phyloP scores from a whole-genome alignment of 331 rosid species.

The Rosa hybrid region DNA sequence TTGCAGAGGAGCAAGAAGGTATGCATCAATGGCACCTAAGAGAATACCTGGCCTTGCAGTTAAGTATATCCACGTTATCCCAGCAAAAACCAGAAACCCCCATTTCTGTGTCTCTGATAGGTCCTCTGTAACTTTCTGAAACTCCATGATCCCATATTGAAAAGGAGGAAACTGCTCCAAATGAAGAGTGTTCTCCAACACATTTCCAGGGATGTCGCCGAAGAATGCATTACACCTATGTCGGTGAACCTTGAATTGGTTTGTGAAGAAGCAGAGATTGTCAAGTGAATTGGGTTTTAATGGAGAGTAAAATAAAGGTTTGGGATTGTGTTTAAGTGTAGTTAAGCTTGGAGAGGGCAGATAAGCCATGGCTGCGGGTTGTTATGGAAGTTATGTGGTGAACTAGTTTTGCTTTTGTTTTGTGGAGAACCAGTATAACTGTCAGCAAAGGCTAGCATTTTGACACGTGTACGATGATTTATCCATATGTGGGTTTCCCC shows the following conservation, averaged over 20 bases:
- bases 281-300: slow-evolving; percentile 35
- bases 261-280: slow-evolving; percentile 40
- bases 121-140: slow-evolving; percentile 49
- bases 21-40: slow-evolving; percentile 74
- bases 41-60: slow-evolving; percentile 84
- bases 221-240: slow-evolving; percentile 56
- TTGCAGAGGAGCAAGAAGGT: slow-evolving; percentile 76
- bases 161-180: slow-evolving; percentile 59
- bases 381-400: neutral
- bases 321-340: slow-evolving; percentile 44
- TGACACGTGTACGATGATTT: slow-evolving; percentile 40
- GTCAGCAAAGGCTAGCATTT: slow-evolving; percentile 38
- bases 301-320: slow-evolving; percentile 33
- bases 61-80: slow-evolving; percentile 65
- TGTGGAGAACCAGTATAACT: slow-evolving; percentile 5
- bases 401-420: neutral
- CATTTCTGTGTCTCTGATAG: slow-evolving; percentile 62
- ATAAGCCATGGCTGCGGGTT: slow-evolving; percentile 52
- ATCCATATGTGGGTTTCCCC: slow-evolving; percentile 29
- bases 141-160: slow-evolving; percentile 51
- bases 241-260: slow-evolving; percentile 33
- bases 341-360: slow-evolving; percentile 49
- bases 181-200: slow-evolving; percentile 40
- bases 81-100: slow-evolving; percentile 56
- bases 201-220: slow-evolving; percentile 40